phyloP scores from a whole-genome alignment of 441 rosid genomes.

The Theobroma grandiflorum region DNA sequence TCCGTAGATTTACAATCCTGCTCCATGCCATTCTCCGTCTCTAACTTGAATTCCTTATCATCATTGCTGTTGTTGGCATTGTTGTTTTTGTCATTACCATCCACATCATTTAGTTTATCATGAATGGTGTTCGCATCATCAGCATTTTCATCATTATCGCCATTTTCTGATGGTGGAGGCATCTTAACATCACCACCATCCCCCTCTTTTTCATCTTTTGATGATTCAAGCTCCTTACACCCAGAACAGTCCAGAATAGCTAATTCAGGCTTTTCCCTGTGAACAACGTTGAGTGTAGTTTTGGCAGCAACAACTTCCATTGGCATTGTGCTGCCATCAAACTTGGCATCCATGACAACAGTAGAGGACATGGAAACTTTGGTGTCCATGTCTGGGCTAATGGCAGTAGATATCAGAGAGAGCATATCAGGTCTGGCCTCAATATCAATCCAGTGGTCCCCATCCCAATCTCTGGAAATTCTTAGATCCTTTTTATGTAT shows the following conservation, averaged over 20 bases:
- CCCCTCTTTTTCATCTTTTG: slow-evolving; percentile 39
- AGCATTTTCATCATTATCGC: slow-evolving; percentile 36
- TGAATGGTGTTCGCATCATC: slow-evolving; percentile 33
- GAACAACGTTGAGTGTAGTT: slow-evolving; percentile 36
- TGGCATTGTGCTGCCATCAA: slow-evolving; percentile 36
- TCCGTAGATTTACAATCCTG: slow-evolving; percentile 43
- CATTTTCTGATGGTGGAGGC: slow-evolving; percentile 41
- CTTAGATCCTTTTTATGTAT: slow-evolving; percentile 65
- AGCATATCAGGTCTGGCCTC: slow-evolving; percentile 67
- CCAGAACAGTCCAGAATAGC: slow-evolving; percentile 37
- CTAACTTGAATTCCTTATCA: slow-evolving; percentile 48
- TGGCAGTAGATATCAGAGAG: slow-evolving; percentile 52
- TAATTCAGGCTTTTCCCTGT: slow-evolving; percentile 49
- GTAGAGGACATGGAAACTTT: slow-evolving; percentile 54
- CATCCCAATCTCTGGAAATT: slow-evolving; percentile 85
- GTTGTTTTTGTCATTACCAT: slow-evolving; percentile 39
- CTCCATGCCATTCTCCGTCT: slow-evolving; percentile 45
- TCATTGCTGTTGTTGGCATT: slow-evolving; percentile 38
- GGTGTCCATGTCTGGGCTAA: slow-evolving; percentile 49
- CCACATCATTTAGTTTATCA: slow-evolving; percentile 42
- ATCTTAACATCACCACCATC: slow-evolving; percentile 46
- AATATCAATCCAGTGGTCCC: slow-evolving; percentile 76
- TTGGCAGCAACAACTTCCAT: slow-evolving; percentile 34
- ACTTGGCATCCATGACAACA: slow-evolving; percentile 47
- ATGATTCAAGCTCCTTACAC: slow-evolving; percentile 33